A percentile compares a stretch with the other conserved stretches of the same genome.
phyloP scores from a whole-genome alignment of 2,329 filamentous ascomycete genomes.

The Epichloe sp. region DNA sequence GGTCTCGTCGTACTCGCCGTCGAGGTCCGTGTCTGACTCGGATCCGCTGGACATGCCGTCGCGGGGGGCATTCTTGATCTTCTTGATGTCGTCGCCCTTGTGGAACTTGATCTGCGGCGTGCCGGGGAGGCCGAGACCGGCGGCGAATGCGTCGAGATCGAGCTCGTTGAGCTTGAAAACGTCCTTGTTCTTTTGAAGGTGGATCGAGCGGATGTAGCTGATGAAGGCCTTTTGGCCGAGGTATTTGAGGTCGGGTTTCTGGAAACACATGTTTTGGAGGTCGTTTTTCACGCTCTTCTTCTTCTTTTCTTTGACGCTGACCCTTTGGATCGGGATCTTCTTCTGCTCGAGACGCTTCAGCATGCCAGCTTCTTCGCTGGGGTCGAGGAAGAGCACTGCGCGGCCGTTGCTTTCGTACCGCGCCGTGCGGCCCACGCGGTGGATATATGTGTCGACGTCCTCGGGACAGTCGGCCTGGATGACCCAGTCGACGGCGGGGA shows the following conservation, averaged over 20 bases:
- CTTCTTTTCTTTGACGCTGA: slow-evolving; percentile 81
- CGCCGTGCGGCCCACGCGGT: slow-evolving; percentile 89
- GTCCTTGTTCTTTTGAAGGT: slow-evolving; percentile 83
- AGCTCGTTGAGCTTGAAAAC: slow-evolving; percentile 76
- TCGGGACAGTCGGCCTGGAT: slow-evolving; percentile 98
- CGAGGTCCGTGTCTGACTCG: slow-evolving; percentile 41
- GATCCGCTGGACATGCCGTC: slow-evolving; percentile 51
- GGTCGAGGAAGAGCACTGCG: slow-evolving; percentile 83
- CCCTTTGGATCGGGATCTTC: slow-evolving; percentile 76
- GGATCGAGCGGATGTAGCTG: slow-evolving; percentile 73
- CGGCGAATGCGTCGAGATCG: slow-evolving; percentile 73
- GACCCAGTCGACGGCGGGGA: slow-evolving; percentile 95
- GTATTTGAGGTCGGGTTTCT: slow-evolving; percentile 87
- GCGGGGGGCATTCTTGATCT: slow-evolving; percentile 73
- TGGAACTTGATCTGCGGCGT: slow-evolving; percentile 87
- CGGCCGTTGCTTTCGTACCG: slow-evolving; percentile 78
- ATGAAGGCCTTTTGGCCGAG: slow-evolving; percentile 92
- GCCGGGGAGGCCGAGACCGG: slow-evolving; percentile 77
- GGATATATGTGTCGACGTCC: slow-evolving; percentile 94
- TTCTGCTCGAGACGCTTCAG: slow-evolving; percentile 71
- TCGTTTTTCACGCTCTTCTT: slow-evolving; percentile 75
- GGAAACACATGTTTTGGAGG: slow-evolving; percentile 89
- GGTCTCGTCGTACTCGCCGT: slow-evolving; percentile 15
- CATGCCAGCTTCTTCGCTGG: slow-evolving; percentile 89
- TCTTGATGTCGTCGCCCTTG: slow-evolving; percentile 79